phyloP scores from a whole-genome alignment of 2,329 filamentous ascomycete genomes.

The Ilyonectria destructans region DNA sequence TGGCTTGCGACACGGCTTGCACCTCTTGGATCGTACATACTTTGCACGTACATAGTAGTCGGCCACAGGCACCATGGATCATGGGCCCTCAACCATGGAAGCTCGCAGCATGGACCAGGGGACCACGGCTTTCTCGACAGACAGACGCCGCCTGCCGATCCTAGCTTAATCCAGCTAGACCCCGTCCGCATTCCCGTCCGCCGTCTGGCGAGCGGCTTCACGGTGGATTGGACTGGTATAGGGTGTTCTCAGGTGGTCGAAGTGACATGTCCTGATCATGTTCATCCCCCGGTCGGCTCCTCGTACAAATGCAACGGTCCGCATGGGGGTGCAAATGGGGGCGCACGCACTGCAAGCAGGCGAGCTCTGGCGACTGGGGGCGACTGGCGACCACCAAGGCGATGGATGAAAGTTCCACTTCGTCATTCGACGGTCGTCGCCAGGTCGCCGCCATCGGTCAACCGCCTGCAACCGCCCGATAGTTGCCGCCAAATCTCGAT shows the following conservation, averaged over 20 bases:
- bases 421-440: background rate
- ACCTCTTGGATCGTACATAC: background rate
- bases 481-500: constrained; percentile 22
- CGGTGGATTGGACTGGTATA: constrained; percentile 2
- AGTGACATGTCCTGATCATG: constrained; percentile 33
- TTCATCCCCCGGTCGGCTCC: constrained; percentile 3
- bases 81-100: constrained; percentile 1
- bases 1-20: background rate
- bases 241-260: background rate
- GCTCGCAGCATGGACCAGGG: constrained; percentile 26
- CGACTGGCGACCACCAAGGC: background rate
- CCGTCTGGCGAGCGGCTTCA: constrained; percentile 19
- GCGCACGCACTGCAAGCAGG: background rate
- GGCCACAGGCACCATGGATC: constrained; percentile 9
- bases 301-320: constrained; percentile 22
- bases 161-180: constrained; percentile 14
- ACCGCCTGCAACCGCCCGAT: background rate
- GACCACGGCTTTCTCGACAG: constrained; percentile 14
- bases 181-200: constrained; percentile 1
- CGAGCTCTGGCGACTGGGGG: background rate
- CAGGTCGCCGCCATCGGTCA: background rate
- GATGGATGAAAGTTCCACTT: background rate
- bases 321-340: constrained; percentile 12
- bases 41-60: no score
- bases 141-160: constrained; percentile 28